phyloP scores from a whole-genome alignment of 2,329 filamentous ascomycete species.

The Neonectria hederae region DNA sequence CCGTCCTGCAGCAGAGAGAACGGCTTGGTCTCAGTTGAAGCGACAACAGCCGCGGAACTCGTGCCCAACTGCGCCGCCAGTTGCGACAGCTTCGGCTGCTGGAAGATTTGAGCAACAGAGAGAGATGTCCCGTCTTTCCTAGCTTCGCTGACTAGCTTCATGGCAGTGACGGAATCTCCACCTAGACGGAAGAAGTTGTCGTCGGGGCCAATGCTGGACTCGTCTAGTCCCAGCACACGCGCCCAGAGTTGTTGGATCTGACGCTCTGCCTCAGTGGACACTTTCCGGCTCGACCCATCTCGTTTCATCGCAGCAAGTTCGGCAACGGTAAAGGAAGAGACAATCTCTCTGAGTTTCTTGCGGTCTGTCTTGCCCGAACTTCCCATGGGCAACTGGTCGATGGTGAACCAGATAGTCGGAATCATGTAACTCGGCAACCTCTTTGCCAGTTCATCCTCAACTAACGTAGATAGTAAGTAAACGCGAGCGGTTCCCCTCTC shows the following conservation, averaged over 20 bases:
- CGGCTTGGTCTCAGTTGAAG: background rate
- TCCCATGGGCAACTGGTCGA: conserved; percentile 28
- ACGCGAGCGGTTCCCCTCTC: background rate
- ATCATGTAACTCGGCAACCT: conserved; percentile 33
- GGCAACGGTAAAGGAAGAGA: background rate
- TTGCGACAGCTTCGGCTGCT: background rate
- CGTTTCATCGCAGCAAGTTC: background rate
- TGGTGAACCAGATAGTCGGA: conserved; percentile 15
- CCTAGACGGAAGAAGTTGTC: conserved; percentile 41
- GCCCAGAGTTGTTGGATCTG: conserved; percentile 19
- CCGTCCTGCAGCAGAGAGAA: background rate
- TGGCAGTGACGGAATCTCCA: conserved; percentile 36
- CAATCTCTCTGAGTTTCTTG: conserved; percentile 8
- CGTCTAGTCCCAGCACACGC: conserved; percentile 15
- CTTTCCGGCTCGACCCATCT: background rate
- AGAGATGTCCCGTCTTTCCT: background rate
- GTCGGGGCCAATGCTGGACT: conserved; percentile 41
- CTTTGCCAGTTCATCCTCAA: background rate
- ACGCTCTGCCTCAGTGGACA: too few relatives aligned
- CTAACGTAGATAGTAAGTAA: background rate
- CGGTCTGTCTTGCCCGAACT: conserved; percentile 33
- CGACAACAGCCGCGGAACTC: too few relatives aligned
- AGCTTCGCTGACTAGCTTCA: too few relatives aligned
- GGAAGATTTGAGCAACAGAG: too few relatives aligned
- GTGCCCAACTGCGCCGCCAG: background rate